Evolutionary conservation across 2,329 filamentous ascomycete species (phyloP).

Genomic region (Penicillium capsulatum): DNA sequence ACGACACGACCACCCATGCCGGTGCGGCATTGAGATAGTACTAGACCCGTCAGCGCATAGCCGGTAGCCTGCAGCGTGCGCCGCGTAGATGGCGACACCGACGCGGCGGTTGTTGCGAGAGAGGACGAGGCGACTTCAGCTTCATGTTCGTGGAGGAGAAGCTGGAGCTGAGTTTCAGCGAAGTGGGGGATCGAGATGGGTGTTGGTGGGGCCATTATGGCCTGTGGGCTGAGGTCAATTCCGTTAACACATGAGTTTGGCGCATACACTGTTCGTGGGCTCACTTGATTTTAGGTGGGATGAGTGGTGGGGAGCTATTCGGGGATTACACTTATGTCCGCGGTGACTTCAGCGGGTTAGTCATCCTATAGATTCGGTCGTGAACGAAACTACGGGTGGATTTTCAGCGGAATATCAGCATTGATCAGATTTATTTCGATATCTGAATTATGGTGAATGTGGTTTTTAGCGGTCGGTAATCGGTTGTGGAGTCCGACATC

Average conservation of each 20-base stretch:
- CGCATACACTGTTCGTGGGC: no score
- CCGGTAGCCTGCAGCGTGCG: conserved; percentile 43
- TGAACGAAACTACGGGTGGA: background rate
- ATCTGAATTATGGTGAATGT: no score
- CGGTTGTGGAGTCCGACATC: no score
- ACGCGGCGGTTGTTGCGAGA: conserved; percentile 38
- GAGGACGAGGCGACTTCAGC: conserved; percentile 43
- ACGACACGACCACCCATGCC: conserved; percentile 89
- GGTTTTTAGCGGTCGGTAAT: no score
- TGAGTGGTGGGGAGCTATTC: background rate
- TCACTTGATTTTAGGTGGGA: no score
- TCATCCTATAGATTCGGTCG: conserved; percentile 9
- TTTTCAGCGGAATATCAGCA: background rate
- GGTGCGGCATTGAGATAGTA: conserved; percentile 71
- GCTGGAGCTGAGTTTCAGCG: conserved; percentile 41
- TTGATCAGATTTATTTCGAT: no score
- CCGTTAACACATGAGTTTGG: no score
- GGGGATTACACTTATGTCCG: background rate
- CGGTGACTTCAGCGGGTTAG: conserved; percentile 7
- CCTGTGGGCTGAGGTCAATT: no score
- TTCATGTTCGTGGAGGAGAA: conserved; percentile 44
- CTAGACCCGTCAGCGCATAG: conserved; percentile 49
- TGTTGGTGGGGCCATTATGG: conserved; percentile 15
- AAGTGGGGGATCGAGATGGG: conserved; percentile 39
- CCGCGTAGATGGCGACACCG: conserved; percentile 41